Evolutionary conservation across 306 rosid species (phyloP), one percentile per base, ranked within the genome.

Genomic region (Phaseolus lunatus): DNA sequence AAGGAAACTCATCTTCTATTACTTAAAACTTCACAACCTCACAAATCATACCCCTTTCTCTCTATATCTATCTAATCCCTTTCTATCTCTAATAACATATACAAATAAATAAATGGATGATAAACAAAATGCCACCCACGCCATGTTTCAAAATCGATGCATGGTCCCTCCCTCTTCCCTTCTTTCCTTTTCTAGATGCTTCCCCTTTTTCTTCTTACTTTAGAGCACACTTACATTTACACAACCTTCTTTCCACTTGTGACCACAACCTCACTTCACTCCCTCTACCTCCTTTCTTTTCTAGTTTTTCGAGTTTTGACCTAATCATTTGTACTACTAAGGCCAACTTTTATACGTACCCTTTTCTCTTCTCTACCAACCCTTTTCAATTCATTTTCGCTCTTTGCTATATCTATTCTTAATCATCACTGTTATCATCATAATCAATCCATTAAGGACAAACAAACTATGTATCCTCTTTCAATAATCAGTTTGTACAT

Each of bases 211-310:
- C 65, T 47, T 65, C 61, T 58, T 82, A 33, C 90, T 84, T 86
- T 86, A 58, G 57, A 82, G 81, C 80, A 87, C 91, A 84, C 85
- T 85, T 71, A 75, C 64, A 45, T 41, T 76, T 65, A 70, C 78
- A 72, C 63, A 52, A 65, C 3, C 68, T 64, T 75, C 82, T 84
- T 74, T 56, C 16, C 44, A 63, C 79, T 67, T 12, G 86, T 81
- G 89, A 84, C 85, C 87, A 84, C 89, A 11, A 57, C 83, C 78
- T 79, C 83, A 74, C 82, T 83, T 76, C 76, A n/a, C n/a, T 69
- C 83, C 83, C 53, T 23, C 37, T 73, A 16, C 75, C 37, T 73
- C 14, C 71, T 81, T 77, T 53, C 7, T 67, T 80, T 67, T 18
- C 69, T 72, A 31, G 72, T 67, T 73, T 72, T 67, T 73, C 66